Evolutionary conservation across 2,329 filamentous ascomycete genomes (phyloP).

Genomic region (Pseudocercospora fuligena): DNA sequence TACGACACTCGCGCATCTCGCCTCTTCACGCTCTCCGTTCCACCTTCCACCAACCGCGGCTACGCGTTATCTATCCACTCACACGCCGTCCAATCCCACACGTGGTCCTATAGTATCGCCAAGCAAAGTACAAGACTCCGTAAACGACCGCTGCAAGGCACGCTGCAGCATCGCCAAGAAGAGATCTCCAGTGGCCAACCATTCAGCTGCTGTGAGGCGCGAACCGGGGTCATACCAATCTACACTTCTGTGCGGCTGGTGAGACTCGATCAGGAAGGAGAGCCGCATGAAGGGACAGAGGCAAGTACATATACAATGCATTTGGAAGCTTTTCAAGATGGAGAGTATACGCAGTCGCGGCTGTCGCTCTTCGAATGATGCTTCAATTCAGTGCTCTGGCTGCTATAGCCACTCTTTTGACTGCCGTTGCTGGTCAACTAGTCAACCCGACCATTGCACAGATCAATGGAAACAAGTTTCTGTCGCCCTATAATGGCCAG

Average conservation of each 20-base stretch:
- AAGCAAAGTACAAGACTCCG: background rate
- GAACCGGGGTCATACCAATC: background rate
- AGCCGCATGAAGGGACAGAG: constrained; percentile 4
- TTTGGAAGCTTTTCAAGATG: background rate
- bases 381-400: constrained; percentile 7
- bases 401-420: constrained; percentile 15
- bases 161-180: background rate
- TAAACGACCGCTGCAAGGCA: background rate
- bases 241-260: constrained; percentile 1
- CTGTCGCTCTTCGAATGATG: constrained; percentile 8
- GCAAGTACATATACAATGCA: constrained; percentile 11
- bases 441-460: constrained; percentile 40
- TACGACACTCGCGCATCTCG: background rate
- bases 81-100: background rate
- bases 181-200: background rate
- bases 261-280: constrained; percentile 17
- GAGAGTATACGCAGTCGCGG: background rate
- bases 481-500: constrained; percentile 65
- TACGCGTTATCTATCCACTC: background rate
- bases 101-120: background rate
- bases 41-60: background rate
- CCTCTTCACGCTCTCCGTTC: background rate
- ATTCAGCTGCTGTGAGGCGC: background rate
- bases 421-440: constrained; percentile 19
- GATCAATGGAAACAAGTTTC: constrained; percentile 69